Evolutionary conservation across 78 protist species (phyloP).

Genomic region (Monocercomonoides exilis): DNA sequence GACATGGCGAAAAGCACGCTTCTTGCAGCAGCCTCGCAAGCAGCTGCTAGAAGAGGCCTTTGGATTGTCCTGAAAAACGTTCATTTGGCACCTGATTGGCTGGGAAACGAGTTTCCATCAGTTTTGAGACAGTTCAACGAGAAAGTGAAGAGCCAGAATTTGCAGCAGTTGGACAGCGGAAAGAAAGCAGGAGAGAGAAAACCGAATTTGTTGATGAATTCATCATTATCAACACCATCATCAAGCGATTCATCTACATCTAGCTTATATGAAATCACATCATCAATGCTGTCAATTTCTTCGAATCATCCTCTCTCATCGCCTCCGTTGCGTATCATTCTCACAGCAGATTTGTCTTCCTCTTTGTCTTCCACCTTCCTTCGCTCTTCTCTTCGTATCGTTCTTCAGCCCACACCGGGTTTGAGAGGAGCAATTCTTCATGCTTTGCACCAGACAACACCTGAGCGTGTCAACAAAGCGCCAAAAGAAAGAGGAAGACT

Average conservation of each 20-base stretch:
- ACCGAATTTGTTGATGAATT: neutral
- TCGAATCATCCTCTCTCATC: neutral
- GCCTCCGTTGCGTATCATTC: slow-evolving; percentile 68
- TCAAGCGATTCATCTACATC: neutral
- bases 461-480: neutral
- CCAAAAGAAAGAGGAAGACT: slow-evolving; percentile 79
- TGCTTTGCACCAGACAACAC: slow-evolving; percentile 9
- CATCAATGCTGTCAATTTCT: neutral
- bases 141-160: neutral
- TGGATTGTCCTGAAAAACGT: slow-evolving; percentile 95
- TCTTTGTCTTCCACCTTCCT: slow-evolving; percentile 71
- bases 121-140: slow-evolving; percentile 40
- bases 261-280: neutral
- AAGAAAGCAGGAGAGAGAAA: neutral
- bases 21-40: neutral
- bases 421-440: slow-evolving; percentile 63
- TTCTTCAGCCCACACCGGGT: slow-evolving; percentile 90
- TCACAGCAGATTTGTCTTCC: slow-evolving; percentile 79
- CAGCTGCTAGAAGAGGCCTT: neutral
- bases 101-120: slow-evolving; percentile 69
- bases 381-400: slow-evolving; percentile 59
- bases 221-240: neutral
- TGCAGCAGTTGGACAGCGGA: neutral
- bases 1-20: neutral
- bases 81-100: slow-evolving; percentile 89